phyloP scores from a whole-genome alignment of 106 monocot species.

The Dactylorhiza incarnata region DNA sequence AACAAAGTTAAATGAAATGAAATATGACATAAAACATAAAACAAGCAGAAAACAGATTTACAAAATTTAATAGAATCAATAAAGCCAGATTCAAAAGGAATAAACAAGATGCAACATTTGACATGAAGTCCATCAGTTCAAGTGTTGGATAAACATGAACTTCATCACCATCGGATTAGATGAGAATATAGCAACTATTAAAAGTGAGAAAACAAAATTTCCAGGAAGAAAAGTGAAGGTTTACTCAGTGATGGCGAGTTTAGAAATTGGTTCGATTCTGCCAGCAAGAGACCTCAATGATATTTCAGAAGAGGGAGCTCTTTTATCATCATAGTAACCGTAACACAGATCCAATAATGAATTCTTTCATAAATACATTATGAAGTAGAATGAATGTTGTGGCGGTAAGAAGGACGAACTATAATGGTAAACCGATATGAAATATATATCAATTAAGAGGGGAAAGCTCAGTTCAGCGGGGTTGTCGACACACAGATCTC shows the following conservation, averaged over 20 bases:
- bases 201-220: not conserved
- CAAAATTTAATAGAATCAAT: not conserved
- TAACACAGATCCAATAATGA: not conserved
- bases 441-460: not conserved
- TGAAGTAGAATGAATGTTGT: too few relatives aligned
- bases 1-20: too few relatives aligned
- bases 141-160: slow-evolving; percentile 25
- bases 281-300: slow-evolving; percentile 29
- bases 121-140: slow-evolving; percentile 16
- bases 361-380: not conserved
- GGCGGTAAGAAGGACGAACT: too few relatives aligned
- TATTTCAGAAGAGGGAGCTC: slow-evolving; percentile 27
- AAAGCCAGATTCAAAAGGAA: slow-evolving; percentile 20
- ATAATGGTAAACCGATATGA: not conserved
- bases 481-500: slow-evolving; percentile 61
- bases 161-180: slow-evolving; percentile 17
- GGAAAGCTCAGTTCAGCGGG: slow-evolving; percentile 77
- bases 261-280: slow-evolving; percentile 19
- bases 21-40: not conserved
- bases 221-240: not conserved
- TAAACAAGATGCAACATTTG: slow-evolving; percentile 7
- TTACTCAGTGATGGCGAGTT: slow-evolving; percentile 19
- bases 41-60: not conserved
- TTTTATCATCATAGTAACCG: slow-evolving; percentile 18
- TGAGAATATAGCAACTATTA: not conserved